A percentile compares a stretch with the other conserved stretches of the same genome.
Conservation (phyloP, 352 stramenopile genomes). For the Phytopythium mirpurense region DNA sequence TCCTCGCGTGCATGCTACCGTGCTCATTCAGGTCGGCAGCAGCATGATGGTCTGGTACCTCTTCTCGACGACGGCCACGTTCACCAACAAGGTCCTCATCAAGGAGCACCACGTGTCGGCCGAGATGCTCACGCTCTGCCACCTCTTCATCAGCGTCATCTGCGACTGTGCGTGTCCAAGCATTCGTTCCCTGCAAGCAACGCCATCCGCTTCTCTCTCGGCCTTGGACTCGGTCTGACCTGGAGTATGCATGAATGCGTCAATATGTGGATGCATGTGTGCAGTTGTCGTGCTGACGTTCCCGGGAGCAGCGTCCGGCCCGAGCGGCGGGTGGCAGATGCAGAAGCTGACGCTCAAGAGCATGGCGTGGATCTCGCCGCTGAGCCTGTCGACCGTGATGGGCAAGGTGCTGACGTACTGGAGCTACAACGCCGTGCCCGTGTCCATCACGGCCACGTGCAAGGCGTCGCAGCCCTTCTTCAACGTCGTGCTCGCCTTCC, state of each 20-base stretch:
- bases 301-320: slow-evolving; percentile 31
- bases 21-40: slow-evolving; percentile 30
- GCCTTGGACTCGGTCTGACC: no score
- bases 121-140: slow-evolving; percentile 83
- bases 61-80: slow-evolving; percentile 75
- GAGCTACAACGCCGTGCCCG: slow-evolving; percentile 82
- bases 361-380: slow-evolving; percentile 69
- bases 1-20: no score
- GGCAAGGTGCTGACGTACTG: slow-evolving; percentile 84
- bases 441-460: slow-evolving; percentile 83
- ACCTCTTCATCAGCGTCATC: slow-evolving; percentile 76
- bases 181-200: no score
- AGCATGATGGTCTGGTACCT: slow-evolving; percentile 67
- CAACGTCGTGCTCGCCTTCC: slow-evolving; percentile 78
- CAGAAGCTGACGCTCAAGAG: slow-evolving; percentile 49
- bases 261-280: no score
- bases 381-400: slow-evolving; percentile 79
- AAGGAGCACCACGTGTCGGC: slow-evolving; percentile 84
- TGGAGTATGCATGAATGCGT: no score
- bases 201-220: no score
- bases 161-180: slow-evolving; percentile 65
- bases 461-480: slow-evolving; percentile 86
- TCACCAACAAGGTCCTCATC: slow-evolving; percentile 85
- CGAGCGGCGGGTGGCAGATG: slow-evolving; percentile 46
- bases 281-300: slow-evolving; percentile 74